A percentile compares a stretch with the other conserved stretches of the same genome.
Conservation (phyloP, 352 stramenopile genomes). For the Blastocystis sp. region DNA sequence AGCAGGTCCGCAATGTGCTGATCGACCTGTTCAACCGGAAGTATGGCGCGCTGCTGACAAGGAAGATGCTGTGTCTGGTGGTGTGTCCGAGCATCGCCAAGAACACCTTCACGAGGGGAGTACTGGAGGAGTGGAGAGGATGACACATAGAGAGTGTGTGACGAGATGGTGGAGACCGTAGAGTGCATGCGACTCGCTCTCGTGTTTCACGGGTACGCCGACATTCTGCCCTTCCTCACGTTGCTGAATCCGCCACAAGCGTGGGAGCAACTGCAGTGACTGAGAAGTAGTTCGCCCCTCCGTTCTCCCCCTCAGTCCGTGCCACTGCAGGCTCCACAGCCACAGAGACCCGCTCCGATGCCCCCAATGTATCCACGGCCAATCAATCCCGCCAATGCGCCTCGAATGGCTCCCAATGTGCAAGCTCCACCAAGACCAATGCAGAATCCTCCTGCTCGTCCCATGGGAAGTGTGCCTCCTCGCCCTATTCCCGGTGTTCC, state of each 20-base stretch:
- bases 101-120: constrained; percentile 38
- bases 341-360: background rate
- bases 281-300: background rate
- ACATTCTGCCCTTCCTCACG: constrained; percentile 44
- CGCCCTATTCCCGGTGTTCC: background rate
- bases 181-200: constrained; percentile 46
- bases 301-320: background rate
- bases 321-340: background rate
- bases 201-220: constrained; percentile 58
- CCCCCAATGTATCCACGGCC: background rate
- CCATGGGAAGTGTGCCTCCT: too few species aligned
- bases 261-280: background rate
- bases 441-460: background rate
- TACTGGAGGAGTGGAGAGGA: background rate
- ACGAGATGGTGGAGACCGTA: constrained; percentile 32
- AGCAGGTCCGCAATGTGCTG: background rate
- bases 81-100: constrained; percentile 29
- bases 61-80: background rate
- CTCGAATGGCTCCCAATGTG: background rate
- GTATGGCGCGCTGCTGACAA: constrained; percentile 4
- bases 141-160: constrained; percentile 15
- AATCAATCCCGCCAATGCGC: background rate
- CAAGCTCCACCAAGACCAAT: background rate
- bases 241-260: constrained; percentile 10
- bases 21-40: background rate